These are phyloP conservation scores for Boehmeria nivea DNA, from an alignment of 306 rosid species.

Conservation along the genomic window DNA sequence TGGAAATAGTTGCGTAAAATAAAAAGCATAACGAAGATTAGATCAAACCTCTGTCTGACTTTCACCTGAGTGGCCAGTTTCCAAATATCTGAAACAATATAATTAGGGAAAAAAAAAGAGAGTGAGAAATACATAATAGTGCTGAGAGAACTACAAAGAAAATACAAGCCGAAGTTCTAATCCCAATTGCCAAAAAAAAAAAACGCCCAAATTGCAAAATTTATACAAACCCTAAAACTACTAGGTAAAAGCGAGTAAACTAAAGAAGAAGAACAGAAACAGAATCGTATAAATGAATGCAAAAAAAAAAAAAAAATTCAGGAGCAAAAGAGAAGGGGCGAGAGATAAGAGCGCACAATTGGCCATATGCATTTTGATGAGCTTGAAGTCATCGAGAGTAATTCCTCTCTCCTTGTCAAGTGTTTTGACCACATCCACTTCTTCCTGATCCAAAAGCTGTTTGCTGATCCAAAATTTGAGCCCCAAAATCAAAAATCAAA, in stretches of 20 bases:
- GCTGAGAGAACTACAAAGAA: too few relatives aligned
- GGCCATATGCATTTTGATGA: slow-evolving; percentile 88
- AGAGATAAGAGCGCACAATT: slow-evolving; percentile 38
- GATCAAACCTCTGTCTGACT: slow-evolving; percentile 88
- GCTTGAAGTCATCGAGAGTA: slow-evolving; percentile 90
- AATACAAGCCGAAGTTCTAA: background rate
- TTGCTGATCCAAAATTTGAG: slow-evolving; percentile 45
- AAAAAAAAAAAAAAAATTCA: background rate
- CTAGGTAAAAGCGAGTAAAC: background rate
- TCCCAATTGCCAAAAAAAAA: too few relatives aligned
- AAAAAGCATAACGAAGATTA: slow-evolving; percentile 8
- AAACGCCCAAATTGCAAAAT: background rate
- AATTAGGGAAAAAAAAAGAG: too few relatives aligned
- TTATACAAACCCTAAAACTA: background rate
- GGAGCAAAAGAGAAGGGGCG: background rate
- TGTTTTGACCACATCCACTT: slow-evolving; percentile 71
- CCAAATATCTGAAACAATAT: slow-evolving; percentile 53
- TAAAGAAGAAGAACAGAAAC: background rate
- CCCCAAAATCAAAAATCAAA: slow-evolving; percentile 3
- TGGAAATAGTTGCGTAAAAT: too few relatives aligned
- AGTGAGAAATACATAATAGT: too few relatives aligned
- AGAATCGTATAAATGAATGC: background rate
- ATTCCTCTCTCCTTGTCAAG: slow-evolving; percentile 79
- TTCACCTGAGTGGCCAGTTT: slow-evolving; percentile 74
- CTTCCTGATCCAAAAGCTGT: slow-evolving; percentile 80